Evolutionary conservation across 495 filamentous ascomycete species (phyloP).

Genomic region (Tuber microsphaerosporum): DNA sequence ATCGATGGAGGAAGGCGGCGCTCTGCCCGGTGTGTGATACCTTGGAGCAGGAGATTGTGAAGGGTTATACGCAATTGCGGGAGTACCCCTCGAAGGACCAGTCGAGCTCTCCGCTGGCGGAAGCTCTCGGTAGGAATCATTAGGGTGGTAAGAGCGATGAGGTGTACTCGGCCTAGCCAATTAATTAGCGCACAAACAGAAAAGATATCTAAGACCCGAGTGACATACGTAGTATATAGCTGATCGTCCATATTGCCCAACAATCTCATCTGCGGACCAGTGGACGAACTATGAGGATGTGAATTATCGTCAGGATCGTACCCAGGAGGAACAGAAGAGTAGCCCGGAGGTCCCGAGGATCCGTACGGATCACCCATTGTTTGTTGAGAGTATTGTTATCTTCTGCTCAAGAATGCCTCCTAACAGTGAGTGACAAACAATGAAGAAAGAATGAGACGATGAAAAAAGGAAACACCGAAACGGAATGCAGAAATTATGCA

Average conservation of each 20-base stretch:
- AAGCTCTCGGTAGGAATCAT: constrained; percentile 23
- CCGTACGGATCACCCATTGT: constrained; percentile 32
- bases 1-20: constrained; percentile 21
- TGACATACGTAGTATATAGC: constrained; percentile 25
- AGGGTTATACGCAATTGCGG: constrained; percentile 22
- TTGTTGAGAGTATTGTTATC: constrained; percentile 8
- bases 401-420: constrained; percentile 5
- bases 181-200: constrained; percentile 6
- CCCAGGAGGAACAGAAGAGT: constrained; percentile 20
- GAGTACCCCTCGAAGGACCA: constrained; percentile 11
- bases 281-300: constrained; percentile 22
- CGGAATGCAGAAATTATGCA: constrained; percentile 9
- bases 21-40: constrained; percentile 20
- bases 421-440: constrained; percentile 7
- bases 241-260: constrained; percentile 34
- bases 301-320: constrained; percentile 32
- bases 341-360: constrained; percentile 28
- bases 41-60: constrained; percentile 23
- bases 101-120: constrained; percentile 4
- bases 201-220: background rate
- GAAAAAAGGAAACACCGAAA: background rate
- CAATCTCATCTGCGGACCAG: constrained; percentile 36
- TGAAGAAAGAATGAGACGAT: constrained; percentile 2
- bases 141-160: constrained; percentile 36
- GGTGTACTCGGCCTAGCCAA: constrained; percentile 29